A percentile compares a stretch with the other conserved stretches of the same genome.
Evolutionary conservation across 768 basidiomycete species (phyloP).

Genomic region (Phylloporus sp.): DNA sequence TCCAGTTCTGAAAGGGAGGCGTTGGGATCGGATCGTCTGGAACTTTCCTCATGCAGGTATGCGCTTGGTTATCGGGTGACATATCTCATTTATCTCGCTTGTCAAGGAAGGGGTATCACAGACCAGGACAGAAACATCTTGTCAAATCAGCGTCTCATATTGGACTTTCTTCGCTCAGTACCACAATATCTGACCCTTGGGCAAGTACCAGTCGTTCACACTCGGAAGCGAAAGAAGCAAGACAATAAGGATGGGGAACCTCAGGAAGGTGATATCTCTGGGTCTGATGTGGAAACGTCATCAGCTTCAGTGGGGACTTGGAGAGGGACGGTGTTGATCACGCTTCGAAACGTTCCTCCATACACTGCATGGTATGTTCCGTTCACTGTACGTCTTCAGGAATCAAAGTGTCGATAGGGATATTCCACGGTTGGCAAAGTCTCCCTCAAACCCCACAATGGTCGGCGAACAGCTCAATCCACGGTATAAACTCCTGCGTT

Average conservation of each 20-base stretch:
- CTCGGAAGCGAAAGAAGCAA: slow-evolving; percentile 44
- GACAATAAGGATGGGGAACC: slow-evolving; percentile 45
- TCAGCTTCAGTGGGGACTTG: background rate
- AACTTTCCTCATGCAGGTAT: slow-evolving; percentile 96
- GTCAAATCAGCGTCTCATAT: slow-evolving; percentile 79
- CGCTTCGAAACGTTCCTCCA: slow-evolving; percentile 79
- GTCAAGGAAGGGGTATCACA: slow-evolving; percentile 77
- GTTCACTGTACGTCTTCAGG: slow-evolving; percentile 7
- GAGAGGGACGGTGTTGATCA: slow-evolving; percentile 80
- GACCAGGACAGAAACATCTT: slow-evolving; percentile 93
- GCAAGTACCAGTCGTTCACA: slow-evolving; percentile 41
- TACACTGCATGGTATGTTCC: slow-evolving; percentile 77
- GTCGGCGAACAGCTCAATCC: slow-evolving; percentile 55
- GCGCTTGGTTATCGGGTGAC: slow-evolving; percentile 15
- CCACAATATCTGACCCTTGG: slow-evolving; percentile 58
- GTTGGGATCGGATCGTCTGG: slow-evolving; percentile 82
- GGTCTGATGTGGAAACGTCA: slow-evolving; percentile 12
- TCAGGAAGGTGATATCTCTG: slow-evolving; percentile 16
- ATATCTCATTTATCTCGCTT: background rate
- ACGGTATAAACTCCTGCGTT: slow-evolving; percentile 65
- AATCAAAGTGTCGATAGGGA: slow-evolving; percentile 48
- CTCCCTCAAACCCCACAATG: slow-evolving; percentile 53
- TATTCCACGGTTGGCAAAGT: slow-evolving; percentile 69
- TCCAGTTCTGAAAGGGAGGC: slow-evolving; percentile 51
- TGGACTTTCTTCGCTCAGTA: slow-evolving; percentile 78